These are phyloP conservation scores for Ceratopteris richardii DNA, from an alignment of 75 land plant genomes.

Conservation along the genomic window DNA sequence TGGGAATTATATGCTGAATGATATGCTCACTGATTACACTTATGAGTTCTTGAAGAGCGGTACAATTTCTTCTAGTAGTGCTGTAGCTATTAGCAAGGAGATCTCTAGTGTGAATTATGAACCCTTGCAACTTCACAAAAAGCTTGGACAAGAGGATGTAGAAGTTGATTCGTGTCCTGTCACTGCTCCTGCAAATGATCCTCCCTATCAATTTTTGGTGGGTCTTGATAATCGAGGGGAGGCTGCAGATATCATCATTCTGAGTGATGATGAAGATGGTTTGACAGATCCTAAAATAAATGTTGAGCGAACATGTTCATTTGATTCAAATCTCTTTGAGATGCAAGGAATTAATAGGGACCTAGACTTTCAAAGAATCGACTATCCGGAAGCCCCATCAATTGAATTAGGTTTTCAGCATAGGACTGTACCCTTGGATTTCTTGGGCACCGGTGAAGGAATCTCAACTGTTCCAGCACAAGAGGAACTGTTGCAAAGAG, in stretches of 20 bases:
- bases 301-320: slow-evolving; percentile 2
- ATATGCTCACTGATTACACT: slow-evolving; percentile 7
- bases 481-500: not conserved
- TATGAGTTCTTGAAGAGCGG: slow-evolving; percentile 11
- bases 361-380: too few species aligned
- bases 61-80: slow-evolving; percentile 47
- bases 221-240: slow-evolving; percentile 16
- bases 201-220: slow-evolving; percentile 23
- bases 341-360: too few species aligned
- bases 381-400: not conserved
- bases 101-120: slow-evolving; percentile 87
- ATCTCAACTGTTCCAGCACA: not conserved
- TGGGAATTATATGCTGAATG: slow-evolving; percentile 17
- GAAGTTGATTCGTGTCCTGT: slow-evolving; percentile 21
- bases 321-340: not conserved
- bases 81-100: slow-evolving; percentile 65
- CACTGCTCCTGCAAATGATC: slow-evolving; percentile 45
- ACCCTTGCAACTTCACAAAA: slow-evolving; percentile 8
- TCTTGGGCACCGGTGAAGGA: not conserved
- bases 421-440: not conserved
- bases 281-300: slow-evolving; percentile 20
- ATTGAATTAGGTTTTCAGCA: not conserved
- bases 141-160: slow-evolving; percentile 34
- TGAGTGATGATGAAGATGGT: slow-evolving; percentile 88
- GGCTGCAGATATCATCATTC: slow-evolving; percentile 66